Base-by-base conservation (phyloP, 2,329 filamentous ascomycete genomes). In the Aspergillus brunneoviolaceus region DNA sequence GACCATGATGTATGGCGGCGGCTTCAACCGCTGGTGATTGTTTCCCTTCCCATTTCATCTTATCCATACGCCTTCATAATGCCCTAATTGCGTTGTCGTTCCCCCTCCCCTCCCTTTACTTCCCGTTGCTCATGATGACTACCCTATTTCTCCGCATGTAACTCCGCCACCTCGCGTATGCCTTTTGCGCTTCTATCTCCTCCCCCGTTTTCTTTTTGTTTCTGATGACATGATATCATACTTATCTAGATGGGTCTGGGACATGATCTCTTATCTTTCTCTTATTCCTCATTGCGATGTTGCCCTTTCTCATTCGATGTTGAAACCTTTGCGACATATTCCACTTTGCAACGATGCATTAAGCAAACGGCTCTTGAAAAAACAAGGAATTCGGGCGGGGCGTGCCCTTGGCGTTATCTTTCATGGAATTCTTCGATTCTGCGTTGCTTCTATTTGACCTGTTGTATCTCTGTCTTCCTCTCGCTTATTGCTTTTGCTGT, bases 1-100 rank as follows among this genome's bases (percentile, higher is more conserved):
- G 62, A 77, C 87, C 72, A 89, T 91, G 86, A 90, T 96, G 85
- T 96, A 96, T 78, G 81, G 81, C 76, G 86, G 85, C 75, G 82
- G 80, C 47, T 87, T 88, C 76, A 81, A 83, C 73, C 83, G 89
- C 74, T 92, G 89, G 89, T 91, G 81, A 79, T 69, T 56, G 64
- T 68, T 65, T 67, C 59, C 62, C 60, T 58, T 63, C 62, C 60
- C 63, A 61, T 55, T 60, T 55, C 39, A 45, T 45, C 16, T 19
- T 19, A 45, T 45, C 16, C 39, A 45, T 45, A 45, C 16, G 14
- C 16, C 39, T 19, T 63, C 57, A 62, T 53, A 57, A 65, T 60
- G 60, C 63, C 63, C 62, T 67, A 60, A 61, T 65, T 64, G 59
- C 66, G 62, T 68, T 64, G 63, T 63, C 63, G 60, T 55, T 58